phyloP scores from a whole-genome alignment of 345 rosid genomes.

The Gossypium rotundifolium region DNA sequence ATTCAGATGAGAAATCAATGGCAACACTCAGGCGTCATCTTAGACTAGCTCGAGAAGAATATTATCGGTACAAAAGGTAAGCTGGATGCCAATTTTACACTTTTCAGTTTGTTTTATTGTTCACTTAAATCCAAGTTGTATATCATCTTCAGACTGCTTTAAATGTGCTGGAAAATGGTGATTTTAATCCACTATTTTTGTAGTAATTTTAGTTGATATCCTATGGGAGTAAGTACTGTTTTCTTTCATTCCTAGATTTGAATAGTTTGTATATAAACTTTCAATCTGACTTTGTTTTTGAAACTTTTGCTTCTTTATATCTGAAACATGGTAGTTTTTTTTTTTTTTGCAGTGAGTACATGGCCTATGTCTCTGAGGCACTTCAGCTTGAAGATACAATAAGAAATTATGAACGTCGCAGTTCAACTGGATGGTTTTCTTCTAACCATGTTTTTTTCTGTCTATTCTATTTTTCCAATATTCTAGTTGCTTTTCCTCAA shows the following conservation, averaged over 20 bases:
- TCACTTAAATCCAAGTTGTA: background rate
- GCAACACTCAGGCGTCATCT: slow-evolving; percentile 97
- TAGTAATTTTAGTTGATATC: background rate
- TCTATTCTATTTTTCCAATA: slow-evolving; percentile 9
- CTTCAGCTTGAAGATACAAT: slow-evolving; percentile 90
- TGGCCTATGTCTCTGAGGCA: slow-evolving; percentile 74
- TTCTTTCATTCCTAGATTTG: background rate
- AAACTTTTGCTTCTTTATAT: slow-evolving; percentile 1
- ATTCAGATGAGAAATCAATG: slow-evolving; percentile 98
- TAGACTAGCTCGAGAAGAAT: slow-evolving; percentile 83
- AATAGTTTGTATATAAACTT: background rate
- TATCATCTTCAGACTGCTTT: background rate
- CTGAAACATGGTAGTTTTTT: slow-evolving; percentile 17
- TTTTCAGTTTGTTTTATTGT: background rate
- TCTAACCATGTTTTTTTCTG: slow-evolving; percentile 16
- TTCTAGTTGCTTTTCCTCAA: slow-evolving; percentile 1
- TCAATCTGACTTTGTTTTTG: background rate
- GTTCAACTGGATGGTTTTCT: slow-evolving; percentile 84
- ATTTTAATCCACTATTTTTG: background rate
- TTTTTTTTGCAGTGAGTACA: slow-evolving; percentile 67
- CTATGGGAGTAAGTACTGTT: background rate
- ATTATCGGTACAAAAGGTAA: slow-evolving; percentile 94
- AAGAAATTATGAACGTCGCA: slow-evolving; percentile 77
- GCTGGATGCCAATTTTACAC: background rate
- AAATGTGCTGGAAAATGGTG: background rate